Percentiles rank a stretch among this genome's conserved stretches.
Evolutionary conservation across 768 basidiomycete species (phyloP).

Genomic region (Lanmaoa rubissima): DNA sequence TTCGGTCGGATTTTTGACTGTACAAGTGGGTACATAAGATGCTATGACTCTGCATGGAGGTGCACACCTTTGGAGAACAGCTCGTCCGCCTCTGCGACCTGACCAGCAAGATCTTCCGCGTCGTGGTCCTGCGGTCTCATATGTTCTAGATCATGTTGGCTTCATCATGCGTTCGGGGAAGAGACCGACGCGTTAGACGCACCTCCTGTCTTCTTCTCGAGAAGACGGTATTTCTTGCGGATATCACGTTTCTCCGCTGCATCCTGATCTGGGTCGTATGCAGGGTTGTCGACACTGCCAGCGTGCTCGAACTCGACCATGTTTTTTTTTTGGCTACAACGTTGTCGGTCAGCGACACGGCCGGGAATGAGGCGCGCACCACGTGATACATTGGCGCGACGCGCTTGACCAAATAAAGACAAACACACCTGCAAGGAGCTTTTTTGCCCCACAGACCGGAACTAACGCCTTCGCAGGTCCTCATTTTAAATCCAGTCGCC

Average conservation of each 20-base stretch:
- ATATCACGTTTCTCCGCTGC: conserved; percentile 74
- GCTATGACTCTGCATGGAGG: neutral
- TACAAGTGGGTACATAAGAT: neutral
- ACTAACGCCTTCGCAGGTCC: neutral
- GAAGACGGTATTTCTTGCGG: conserved; percentile 67
- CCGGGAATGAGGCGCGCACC: neutral
- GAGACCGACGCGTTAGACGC: conserved; percentile 15
- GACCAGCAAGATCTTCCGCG: conserved; percentile 52
- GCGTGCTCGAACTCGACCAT: conserved; percentile 21
- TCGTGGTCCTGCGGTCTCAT: conserved; percentile 54
- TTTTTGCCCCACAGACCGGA: neutral
- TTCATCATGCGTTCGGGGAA: neutral
- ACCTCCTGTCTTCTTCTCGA: conserved; percentile 68
- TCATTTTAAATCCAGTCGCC: neutral
- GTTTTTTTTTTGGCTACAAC: neutral
- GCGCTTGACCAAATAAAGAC: conserved; percentile 23
- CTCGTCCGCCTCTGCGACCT: conserved; percentile 55
- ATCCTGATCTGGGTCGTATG: conserved; percentile 85
- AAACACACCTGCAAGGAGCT: conserved; percentile 10
- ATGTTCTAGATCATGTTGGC: conserved; percentile 34
- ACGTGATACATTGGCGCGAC: conserved; percentile 22
- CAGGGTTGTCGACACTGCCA: conserved; percentile 31
- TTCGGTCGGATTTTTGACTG: conserved; percentile 81
- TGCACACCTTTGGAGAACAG: conserved; percentile 61
- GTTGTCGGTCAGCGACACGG: neutral